Conservation (phyloP, 345 rosid genomes). For the Gossypioides kirkii region DNA sequence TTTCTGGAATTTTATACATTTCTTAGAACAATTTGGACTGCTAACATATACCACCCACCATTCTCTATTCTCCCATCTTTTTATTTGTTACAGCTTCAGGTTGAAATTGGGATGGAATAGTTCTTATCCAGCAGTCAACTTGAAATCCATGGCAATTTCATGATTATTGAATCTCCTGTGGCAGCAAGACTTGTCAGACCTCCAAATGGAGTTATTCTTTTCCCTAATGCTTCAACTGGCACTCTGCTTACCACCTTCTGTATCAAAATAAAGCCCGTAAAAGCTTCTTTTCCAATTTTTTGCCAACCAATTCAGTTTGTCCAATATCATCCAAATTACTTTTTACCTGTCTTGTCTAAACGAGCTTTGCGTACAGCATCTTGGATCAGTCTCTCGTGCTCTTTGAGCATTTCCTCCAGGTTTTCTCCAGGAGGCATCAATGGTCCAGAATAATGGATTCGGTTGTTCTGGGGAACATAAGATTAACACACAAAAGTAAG, state of each 20-base stretch:
- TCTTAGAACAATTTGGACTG: no score
- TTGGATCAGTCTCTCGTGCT: slow-evolving; percentile 78
- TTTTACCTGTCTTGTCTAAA: slow-evolving; percentile 36
- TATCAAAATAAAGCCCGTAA: slow-evolving; percentile 1
- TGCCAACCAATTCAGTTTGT: slow-evolving; percentile 37
- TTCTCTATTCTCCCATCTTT: no score
- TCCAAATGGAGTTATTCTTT: not conserved
- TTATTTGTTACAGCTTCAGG: no score
- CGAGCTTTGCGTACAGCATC: slow-evolving; percentile 78
- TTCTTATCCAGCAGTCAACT: no score
- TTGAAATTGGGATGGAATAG: no score
- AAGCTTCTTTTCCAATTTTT: slow-evolving; percentile 10
- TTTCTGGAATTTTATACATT: no score
- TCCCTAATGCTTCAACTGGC: not conserved
- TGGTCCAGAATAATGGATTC: slow-evolving; percentile 68
- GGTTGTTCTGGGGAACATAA: slow-evolving; percentile 31
- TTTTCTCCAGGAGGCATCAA: slow-evolving; percentile 56
- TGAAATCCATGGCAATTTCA: no score
- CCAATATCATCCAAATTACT: slow-evolving; percentile 21
- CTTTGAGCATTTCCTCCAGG: slow-evolving; percentile 86
- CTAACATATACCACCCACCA: no score
- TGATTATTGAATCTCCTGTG: no score
- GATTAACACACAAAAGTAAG: slow-evolving; percentile 18
- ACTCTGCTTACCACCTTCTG: not conserved
- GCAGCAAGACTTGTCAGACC: no score